Evolutionary conservation across 2,329 filamentous ascomycete genomes (phyloP).

Genomic region (Microsporum canis): DNA sequence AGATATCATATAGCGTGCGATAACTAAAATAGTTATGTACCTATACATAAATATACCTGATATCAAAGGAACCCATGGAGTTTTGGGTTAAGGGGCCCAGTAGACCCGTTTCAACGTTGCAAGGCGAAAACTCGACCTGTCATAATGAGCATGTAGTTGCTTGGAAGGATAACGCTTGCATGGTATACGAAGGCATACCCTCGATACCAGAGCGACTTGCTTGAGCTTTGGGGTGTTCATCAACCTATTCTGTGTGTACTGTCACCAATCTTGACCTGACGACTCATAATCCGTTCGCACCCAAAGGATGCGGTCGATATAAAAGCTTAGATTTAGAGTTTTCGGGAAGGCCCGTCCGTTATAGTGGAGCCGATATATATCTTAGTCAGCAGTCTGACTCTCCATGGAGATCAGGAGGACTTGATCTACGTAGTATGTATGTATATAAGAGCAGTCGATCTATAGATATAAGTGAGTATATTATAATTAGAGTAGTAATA

Average conservation of each 20-base stretch:
- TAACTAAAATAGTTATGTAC: not conserved
- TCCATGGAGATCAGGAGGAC: not conserved
- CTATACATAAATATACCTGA: not conserved
- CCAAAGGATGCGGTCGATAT: not conserved
- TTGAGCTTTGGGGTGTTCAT: not conserved
- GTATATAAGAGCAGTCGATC: no score
- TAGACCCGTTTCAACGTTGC: not conserved
- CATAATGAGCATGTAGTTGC: not conserved
- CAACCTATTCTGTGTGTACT: no score
- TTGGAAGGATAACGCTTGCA: not conserved
- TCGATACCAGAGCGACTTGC: not conserved
- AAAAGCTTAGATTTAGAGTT: not conserved
- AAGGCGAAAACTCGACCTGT: not conserved
- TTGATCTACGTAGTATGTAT: not conserved
- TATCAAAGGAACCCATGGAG: not conserved
- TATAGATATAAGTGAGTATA: not conserved
- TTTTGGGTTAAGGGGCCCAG: not conserved
- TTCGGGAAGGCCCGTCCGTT: not conserved
- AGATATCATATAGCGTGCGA: not conserved
- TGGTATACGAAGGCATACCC: not conserved
- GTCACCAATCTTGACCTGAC: not conserved
- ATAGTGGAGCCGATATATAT: not conserved
- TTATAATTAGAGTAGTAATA: not conserved
- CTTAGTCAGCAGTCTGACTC: not conserved
- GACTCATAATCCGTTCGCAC: not conserved